Percentiles rank a stretch among this genome's conserved stretches.
Evolutionary conservation across 768 basidiomycete species (phyloP).

Genomic region (Psilocybe cyanescens): DNA sequence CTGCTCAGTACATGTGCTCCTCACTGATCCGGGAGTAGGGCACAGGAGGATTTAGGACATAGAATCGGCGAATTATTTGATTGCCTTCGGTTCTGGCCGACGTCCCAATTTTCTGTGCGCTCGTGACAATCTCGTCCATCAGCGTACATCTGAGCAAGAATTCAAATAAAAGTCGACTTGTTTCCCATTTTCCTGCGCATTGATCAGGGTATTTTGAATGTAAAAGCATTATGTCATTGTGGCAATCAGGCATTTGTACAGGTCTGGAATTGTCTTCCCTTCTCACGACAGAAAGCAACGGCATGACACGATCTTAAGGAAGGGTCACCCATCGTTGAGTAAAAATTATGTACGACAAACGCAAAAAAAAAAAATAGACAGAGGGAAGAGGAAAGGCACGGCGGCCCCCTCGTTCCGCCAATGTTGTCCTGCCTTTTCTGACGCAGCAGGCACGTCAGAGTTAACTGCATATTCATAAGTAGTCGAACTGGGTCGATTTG

Average conservation of each 20-base stretch:
- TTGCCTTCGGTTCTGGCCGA: not conserved
- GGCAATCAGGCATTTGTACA: not conserved
- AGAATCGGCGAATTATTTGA: not conserved
- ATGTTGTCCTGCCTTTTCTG: not conserved
- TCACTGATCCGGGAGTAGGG: not conserved
- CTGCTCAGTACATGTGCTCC: not conserved
- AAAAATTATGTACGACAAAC: not conserved
- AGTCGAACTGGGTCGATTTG: conserved; percentile 9
- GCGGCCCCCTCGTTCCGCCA: not conserved
- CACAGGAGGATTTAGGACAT: not conserved
- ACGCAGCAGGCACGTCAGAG: not conserved
- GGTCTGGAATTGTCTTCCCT: not conserved
- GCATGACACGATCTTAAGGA: not conserved
- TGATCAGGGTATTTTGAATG: conserved; percentile 3
- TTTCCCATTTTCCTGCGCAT: not conserved
- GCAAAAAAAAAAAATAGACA: not conserved
- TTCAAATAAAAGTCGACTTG: not conserved
- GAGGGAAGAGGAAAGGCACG: not conserved
- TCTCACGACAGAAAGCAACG: not conserved
- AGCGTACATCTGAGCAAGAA: not conserved
- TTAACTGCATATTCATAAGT: not conserved
- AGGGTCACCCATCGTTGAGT: not conserved
- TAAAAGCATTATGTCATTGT: not conserved
- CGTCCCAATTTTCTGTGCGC: not conserved
- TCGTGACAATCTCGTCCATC: not conserved